Base-by-base conservation (phyloP, 2,329 filamentous ascomycete species). In the Xylogone sp. region DNA sequence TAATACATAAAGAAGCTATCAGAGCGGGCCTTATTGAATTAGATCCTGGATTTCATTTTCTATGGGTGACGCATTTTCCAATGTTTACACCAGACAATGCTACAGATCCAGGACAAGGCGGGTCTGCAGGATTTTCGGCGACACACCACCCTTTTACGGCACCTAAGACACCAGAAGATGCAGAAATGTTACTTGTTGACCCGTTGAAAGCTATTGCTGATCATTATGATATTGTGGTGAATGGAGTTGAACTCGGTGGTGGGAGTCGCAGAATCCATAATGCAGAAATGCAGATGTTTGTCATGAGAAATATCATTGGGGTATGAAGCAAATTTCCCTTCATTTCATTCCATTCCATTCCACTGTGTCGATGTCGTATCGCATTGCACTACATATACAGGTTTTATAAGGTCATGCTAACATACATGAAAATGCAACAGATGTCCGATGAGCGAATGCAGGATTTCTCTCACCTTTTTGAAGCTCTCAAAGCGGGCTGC, bases 91-190 rank as follows among this genome's bases (percentile, higher is more conserved):
- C 86, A 0, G 72, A 72, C 9, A 79, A 79, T 48, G 83, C 80
- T 47, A 70, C 71, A 8, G 72, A 78, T 48, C 75, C 79, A 12
- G 74, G 62, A 4, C 92, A 97, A 71, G 90, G 89, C 49, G 91
- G 91, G 18, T 69, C 76, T 21, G 83, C 91, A 0, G 91, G 92
- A 3, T 84, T 97, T 62, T 83, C 86, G 9, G 86, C 93, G 1
- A 96, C 92, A 0, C 94, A 99, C 65, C 94, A 99, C 67, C 94
- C 94, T 0, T 99, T 99, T 70, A 99, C 94, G 0, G 89, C 94
- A 0, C 94, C 94, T 0, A 82, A 88, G 31, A 82, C 82, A 0
- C 69, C 78, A 0, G 72, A 75, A 3, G 92, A 97, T 65, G 79
- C 96, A 16, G 85, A 90, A 39, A 70, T 90, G 1, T 81, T 97